Percentiles rank a stretch among this genome's conserved stretches.
Conservation (phyloP, 2,329 filamentous ascomycete genomes). For the Fusarium hainanense region DNA sequence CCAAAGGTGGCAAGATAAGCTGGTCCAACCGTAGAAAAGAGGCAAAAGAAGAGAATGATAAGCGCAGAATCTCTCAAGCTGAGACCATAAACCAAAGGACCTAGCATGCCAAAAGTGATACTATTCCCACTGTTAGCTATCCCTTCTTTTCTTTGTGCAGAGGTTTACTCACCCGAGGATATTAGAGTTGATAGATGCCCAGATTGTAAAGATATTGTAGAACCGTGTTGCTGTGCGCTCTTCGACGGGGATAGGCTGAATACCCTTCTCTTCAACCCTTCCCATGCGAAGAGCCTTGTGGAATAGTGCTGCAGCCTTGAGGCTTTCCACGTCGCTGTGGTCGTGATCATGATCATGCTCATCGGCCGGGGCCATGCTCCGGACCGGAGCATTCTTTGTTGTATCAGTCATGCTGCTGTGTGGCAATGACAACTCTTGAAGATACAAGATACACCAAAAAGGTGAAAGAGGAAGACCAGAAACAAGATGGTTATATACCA, state of each 20-base stretch:
- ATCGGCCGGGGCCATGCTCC: constrained; percentile 24
- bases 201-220: constrained; percentile 60
- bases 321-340: constrained; percentile 45
- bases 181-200: constrained; percentile 62
- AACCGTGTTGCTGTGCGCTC: constrained; percentile 55
- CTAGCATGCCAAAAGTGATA: constrained; percentile 73
- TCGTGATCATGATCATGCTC: constrained; percentile 31
- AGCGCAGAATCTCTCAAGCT: constrained; percentile 66
- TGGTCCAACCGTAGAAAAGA: constrained; percentile 64
- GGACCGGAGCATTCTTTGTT: constrained; percentile 30
- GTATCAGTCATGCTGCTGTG: constrained; percentile 3
- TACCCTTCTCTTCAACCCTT: constrained; percentile 58
- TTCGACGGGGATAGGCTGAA: constrained; percentile 56
- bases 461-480: not conserved
- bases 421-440: not conserved
- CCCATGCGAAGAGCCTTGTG: constrained; percentile 51
- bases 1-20: constrained; percentile 69
- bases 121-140: constrained; percentile 47
- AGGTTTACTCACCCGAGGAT: constrained; percentile 55
- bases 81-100: constrained; percentile 65
- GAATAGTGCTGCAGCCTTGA: constrained; percentile 45
- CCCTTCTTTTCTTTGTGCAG: not conserved
- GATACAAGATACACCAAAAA: not conserved
- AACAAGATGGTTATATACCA: not conserved
- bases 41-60: constrained; percentile 71